Evolutionary conservation across 2,329 filamentous ascomycete species (phyloP).

Genomic region (Scolecobasidium constrictum): DNA sequence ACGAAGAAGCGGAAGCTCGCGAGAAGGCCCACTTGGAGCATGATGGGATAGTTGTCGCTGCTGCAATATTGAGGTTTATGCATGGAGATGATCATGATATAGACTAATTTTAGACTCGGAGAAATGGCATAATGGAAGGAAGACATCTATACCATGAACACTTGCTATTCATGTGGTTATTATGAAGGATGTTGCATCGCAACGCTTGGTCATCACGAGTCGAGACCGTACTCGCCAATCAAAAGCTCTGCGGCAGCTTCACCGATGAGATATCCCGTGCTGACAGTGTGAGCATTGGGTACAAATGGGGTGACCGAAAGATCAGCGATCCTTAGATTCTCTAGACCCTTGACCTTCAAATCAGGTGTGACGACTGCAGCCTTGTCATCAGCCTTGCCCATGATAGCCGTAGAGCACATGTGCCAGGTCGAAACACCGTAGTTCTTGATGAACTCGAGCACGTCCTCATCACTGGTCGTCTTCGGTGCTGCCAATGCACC

Average conservation of each 20-base stretch:
- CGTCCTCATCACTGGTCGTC: constrained; percentile 42
- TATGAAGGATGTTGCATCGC: not conserved
- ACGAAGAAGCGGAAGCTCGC: constrained; percentile 23
- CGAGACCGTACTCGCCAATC: constrained; percentile 32
- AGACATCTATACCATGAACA: too few relatives aligned
- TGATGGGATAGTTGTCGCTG: constrained; percentile 28
- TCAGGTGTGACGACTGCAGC: constrained; percentile 30
- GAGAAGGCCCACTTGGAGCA: constrained; percentile 29
- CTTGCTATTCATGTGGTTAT: too few relatives aligned
- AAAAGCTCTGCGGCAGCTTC: constrained; percentile 41
- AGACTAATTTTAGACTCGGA: too few relatives aligned
- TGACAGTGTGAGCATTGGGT: constrained; percentile 37
- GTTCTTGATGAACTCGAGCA: constrained; percentile 36
- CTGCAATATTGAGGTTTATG: constrained; percentile 35
- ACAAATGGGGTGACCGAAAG: constrained; percentile 32
- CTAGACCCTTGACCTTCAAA: constrained; percentile 27
- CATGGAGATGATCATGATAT: constrained; percentile 37
- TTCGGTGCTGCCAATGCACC: constrained; percentile 31
- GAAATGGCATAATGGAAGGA: too few relatives aligned
- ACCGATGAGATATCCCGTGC: constrained; percentile 44
- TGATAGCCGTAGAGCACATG: constrained; percentile 46
- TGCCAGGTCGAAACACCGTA: constrained; percentile 40
- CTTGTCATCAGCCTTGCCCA: constrained; percentile 35
- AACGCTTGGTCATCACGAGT: constrained; percentile 7
- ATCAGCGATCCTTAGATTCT: constrained; percentile 30